Evolutionary conservation across 768 basidiomycete species (phyloP).

Genomic region (Leccinum ochraceum): DNA sequence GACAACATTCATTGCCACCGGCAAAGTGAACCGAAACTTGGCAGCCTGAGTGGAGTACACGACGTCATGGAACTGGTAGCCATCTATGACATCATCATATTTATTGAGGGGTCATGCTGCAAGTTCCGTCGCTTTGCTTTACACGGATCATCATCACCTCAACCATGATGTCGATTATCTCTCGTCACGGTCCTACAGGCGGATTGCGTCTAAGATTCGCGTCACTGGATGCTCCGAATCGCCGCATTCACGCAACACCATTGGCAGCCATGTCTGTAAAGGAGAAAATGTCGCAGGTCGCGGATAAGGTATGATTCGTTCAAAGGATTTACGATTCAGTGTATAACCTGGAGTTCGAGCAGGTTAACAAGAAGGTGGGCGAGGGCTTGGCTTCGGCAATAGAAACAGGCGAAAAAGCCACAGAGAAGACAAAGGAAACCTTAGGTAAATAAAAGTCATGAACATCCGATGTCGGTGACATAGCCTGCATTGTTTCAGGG

Average conservation of each 20-base stretch:
- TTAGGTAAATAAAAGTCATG: conserved; percentile 26
- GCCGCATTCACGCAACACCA: conserved; percentile 34
- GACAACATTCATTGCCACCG: conserved; percentile 1
- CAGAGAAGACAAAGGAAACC: conserved; percentile 39
- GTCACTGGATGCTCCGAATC: conserved; percentile 10
- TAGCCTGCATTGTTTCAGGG: neutral
- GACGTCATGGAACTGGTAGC: conserved; percentile 3
- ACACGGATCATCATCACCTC: neutral
- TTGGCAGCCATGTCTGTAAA: conserved; percentile 35
- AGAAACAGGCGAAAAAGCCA: conserved; percentile 42
- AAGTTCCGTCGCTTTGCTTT: neutral
- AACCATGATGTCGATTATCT: conserved; percentile 3
- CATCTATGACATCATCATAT: conserved; percentile 12
- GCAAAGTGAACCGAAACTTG: neutral
- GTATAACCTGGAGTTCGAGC: neutral
- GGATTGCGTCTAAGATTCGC: neutral
- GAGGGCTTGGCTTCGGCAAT: conserved; percentile 41
- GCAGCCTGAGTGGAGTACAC: neutral
- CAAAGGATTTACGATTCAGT: neutral
- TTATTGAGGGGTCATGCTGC: neutral
- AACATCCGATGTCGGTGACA: neutral
- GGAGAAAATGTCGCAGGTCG: conserved; percentile 41
- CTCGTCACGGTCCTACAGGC: neutral
- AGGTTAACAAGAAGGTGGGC: conserved; percentile 45
- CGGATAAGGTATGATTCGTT: conserved; percentile 34